phyloP scores from a whole-genome alignment of 108 stramenopile genomes.

The Nitzschia inconspicua region DNA sequence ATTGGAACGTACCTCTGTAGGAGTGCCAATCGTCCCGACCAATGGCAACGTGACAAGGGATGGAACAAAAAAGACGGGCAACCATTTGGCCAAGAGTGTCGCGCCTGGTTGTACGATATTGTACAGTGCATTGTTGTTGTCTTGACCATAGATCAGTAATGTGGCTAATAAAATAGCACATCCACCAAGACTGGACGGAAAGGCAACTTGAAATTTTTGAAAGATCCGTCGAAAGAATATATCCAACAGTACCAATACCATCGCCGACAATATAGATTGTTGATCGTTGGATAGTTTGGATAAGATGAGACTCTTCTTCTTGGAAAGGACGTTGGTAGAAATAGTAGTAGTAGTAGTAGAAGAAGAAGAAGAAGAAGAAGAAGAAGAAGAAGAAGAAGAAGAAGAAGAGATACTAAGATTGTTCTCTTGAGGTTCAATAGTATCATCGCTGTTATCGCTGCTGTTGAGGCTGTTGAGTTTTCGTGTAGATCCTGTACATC shows the following conservation, averaged over 20 bases:
- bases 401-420: no score
- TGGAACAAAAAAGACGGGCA: conserved; percentile 82
- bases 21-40: conserved; percentile 49
- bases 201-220: conserved; percentile 36
- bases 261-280: conserved; percentile 28
- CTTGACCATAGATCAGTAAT: conserved; percentile 14
- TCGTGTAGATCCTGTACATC: no score
- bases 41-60: conserved; percentile 67
- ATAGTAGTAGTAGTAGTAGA: no score
- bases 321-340: no score
- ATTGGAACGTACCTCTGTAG: conserved; percentile 35
- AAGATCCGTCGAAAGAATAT: conserved; percentile 52
- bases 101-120: conserved; percentile 57
- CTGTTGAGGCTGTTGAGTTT: no score
- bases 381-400: no score
- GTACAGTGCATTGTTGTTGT: conserved; percentile 28
- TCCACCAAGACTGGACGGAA: conserved; percentile 71
- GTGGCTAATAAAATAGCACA: conserved; percentile 57
- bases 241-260: conserved; percentile 46
- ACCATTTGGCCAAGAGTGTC: conserved; percentile 72
- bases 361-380: no score
- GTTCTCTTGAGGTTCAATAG: no score
- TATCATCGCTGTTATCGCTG: no score
- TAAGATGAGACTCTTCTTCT: no score
- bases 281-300: conserved; percentile 2